These are phyloP conservation scores for Suaeda aralocaspica DNA, from an alignment of 148 eudicot species.

Conservation along the genomic window DNA sequence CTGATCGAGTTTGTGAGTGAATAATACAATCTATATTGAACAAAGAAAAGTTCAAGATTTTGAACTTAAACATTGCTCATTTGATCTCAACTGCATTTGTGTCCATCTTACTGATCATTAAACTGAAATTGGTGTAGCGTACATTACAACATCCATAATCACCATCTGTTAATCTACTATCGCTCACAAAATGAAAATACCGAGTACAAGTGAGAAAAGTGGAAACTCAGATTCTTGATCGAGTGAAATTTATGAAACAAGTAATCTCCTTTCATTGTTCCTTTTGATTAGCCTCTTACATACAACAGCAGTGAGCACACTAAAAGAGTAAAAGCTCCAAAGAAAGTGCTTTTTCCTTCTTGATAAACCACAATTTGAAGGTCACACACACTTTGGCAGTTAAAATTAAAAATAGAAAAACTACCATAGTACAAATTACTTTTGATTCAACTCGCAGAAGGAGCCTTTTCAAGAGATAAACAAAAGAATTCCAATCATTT, in stretches of 20 bases:
- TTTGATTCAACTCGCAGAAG: neutral
- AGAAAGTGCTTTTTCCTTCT: neutral
- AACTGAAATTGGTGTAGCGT: too few relatives aligned
- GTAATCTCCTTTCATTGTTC: neutral
- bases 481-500: neutral
- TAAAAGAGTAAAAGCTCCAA: neutral
- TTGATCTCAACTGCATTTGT: too few relatives aligned
- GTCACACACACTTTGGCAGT: neutral
- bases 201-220: too few relatives aligned
- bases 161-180: too few relatives aligned
- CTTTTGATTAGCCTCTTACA: slow-evolving; percentile 13
- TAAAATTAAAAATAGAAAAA: neutral
- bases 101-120: too few relatives aligned
- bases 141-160: too few relatives aligned
- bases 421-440: neutral
- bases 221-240: neutral
- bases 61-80: too few relatives aligned
- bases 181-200: too few relatives aligned
- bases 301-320: slow-evolving; percentile 24
- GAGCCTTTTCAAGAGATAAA: neutral
- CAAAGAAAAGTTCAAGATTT: too few relatives aligned
- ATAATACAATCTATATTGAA: too few relatives aligned
- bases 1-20: too few relatives aligned
- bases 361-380: neutral
- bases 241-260: too few relatives aligned